Percentiles rank a stretch among this genome's conserved stretches.
Conservation (phyloP, 768 basidiomycete genomes). For the Lactarius indigo region DNA sequence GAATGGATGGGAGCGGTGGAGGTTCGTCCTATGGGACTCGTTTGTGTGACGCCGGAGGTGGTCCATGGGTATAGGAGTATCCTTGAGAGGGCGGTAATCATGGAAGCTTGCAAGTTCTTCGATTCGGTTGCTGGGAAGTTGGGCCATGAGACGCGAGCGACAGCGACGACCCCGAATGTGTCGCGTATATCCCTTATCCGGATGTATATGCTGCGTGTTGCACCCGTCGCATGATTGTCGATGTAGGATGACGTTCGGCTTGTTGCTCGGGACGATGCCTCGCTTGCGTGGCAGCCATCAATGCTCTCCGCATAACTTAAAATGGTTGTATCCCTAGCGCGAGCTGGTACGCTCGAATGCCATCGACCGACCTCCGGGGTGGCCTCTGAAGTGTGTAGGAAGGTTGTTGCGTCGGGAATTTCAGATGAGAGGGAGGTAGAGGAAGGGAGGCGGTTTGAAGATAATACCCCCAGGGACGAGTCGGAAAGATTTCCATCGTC, state of each 20-base stretch:
- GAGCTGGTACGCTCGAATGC: not conserved
- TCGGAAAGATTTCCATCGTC: too few relatives aligned
- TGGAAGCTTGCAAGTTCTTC: constrained; percentile 11
- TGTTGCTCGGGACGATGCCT: constrained; percentile 2
- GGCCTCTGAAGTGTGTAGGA: not conserved
- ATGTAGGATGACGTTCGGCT: constrained; percentile 10
- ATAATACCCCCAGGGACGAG: too few relatives aligned
- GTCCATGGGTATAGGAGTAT: not conserved
- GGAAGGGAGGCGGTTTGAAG: too few relatives aligned
- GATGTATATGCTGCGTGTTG: not conserved
- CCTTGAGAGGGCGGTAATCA: not conserved
- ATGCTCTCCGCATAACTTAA: not conserved
- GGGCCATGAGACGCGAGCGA: constrained; percentile 1
- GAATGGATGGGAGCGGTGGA: not conserved
- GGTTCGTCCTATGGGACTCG: not conserved
- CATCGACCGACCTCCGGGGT: constrained; percentile 15
- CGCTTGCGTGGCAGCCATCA: constrained; percentile 2
- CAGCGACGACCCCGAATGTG: too few relatives aligned
- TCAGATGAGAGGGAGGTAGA: not conserved
- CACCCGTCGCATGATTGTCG: not conserved
- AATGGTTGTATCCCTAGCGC: not conserved
- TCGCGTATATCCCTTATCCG: not conserved
- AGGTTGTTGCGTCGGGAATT: too few relatives aligned
- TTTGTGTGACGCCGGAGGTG: not conserved
- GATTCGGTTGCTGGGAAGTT: not conserved